Evolutionary conservation across 352 stramenopile genomes (phyloP).

Genomic region (Globisporangium nagaii): DNA sequence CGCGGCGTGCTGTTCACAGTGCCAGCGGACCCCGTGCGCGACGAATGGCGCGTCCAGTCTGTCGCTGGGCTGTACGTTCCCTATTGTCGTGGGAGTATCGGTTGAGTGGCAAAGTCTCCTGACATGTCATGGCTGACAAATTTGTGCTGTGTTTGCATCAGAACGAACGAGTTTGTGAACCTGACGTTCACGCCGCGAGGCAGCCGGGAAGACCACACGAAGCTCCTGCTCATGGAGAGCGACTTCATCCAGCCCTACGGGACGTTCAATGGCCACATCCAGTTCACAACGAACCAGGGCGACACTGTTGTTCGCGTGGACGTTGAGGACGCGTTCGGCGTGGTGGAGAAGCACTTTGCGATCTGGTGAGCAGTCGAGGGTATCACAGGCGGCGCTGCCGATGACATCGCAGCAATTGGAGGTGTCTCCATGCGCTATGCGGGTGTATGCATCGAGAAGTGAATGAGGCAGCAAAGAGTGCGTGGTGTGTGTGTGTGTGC

Average conservation of each 20-base stretch:
- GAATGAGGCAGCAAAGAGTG: too few species aligned
- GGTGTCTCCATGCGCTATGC: too few species aligned
- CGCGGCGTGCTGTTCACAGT: slow-evolving; percentile 28
- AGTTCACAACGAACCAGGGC: slow-evolving; percentile 8
- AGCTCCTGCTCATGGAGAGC: slow-evolving; percentile 22
- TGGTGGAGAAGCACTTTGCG: slow-evolving; percentile 37
- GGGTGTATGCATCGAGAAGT: too few species aligned
- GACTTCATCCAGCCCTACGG: slow-evolving; percentile 45
- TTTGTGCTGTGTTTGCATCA: neutral
- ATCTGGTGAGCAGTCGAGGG: slow-evolving; percentile 21
- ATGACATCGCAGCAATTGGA: too few species aligned
- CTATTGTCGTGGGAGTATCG: neutral
- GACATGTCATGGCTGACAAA: too few species aligned
- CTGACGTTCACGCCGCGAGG: slow-evolving; percentile 28
- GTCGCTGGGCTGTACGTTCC: neutral
- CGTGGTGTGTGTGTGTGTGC: too few species aligned
- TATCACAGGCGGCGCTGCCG: too few species aligned
- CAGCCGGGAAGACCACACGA: slow-evolving; percentile 25
- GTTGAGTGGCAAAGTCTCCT: too few species aligned
- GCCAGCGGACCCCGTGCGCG: slow-evolving; percentile 11
- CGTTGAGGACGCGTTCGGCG: slow-evolving; percentile 30
- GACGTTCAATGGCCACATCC: slow-evolving; percentile 15
- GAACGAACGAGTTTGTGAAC: slow-evolving; percentile 14
- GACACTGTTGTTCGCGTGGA: slow-evolving; percentile 13
- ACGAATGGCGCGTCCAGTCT: slow-evolving; percentile 17